A percentile compares a stretch with the other conserved stretches of the same genome.
phyloP scores from a whole-genome alignment of 108 stramenopile species.

The Bacterosira constricta region DNA sequence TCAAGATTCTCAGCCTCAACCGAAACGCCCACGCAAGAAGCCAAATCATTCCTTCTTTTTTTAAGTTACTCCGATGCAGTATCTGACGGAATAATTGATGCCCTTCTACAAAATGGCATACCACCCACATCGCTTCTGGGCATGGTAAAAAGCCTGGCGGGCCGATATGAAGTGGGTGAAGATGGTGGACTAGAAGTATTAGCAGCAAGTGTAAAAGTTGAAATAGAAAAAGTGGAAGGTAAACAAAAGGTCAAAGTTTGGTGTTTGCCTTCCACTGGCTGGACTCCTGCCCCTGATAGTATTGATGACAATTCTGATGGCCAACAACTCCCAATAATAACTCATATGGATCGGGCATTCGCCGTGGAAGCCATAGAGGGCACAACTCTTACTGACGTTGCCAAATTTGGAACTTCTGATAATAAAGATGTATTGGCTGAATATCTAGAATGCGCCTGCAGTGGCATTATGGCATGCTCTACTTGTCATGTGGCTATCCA shows the following conservation, averaged over 20 bases:
- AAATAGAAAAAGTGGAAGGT: constrained; percentile 34
- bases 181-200: constrained; percentile 64
- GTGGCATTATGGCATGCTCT: constrained; percentile 78
- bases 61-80: constrained; percentile 33
- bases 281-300: constrained; percentile 40
- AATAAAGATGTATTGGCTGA: constrained; percentile 53
- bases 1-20: too few relatives aligned
- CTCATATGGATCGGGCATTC: constrained; percentile 53
- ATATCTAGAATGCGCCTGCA: constrained; percentile 80
- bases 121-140: constrained; percentile 35
- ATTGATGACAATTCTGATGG: constrained; percentile 14
- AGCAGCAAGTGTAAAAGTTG: constrained; percentile 47
- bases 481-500: constrained; percentile 79
- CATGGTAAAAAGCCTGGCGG: constrained; percentile 51
- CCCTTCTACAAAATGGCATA: constrained; percentile 38
- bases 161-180: constrained; percentile 70
- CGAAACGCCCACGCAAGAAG: constrained; percentile 17
- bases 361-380: constrained; percentile 47
- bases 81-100: constrained; percentile 41
- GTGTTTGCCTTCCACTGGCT: constrained; percentile 56
- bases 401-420: constrained; percentile 54
- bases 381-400: constrained; percentile 55
- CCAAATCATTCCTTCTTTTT: constrained; percentile 18
- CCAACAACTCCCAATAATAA: constrained; percentile 19
- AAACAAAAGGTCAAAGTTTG: constrained; percentile 40